These are phyloP conservation scores for Staphylotrichum tortipilum DNA, from an alignment of 495 filamentous ascomycete species.

Conservation along the genomic window DNA sequence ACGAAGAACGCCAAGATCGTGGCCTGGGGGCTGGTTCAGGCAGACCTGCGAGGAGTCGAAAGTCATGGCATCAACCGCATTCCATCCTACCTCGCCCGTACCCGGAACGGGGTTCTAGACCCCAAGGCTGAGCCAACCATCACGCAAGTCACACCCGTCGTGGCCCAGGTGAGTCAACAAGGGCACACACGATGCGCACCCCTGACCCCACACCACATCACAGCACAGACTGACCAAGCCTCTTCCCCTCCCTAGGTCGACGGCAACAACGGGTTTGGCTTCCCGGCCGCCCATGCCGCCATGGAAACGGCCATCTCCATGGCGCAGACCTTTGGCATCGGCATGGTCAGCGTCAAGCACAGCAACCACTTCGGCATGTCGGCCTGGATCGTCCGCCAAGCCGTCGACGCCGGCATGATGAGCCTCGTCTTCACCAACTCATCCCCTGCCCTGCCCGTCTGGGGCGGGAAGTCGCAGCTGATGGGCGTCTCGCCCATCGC, in stretches of 20 bases:
- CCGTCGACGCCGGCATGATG: slow-evolving; percentile 63
- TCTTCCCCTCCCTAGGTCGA: slow-evolving; percentile 37
- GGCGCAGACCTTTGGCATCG: slow-evolving; percentile 59
- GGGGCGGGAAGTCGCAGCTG: slow-evolving; percentile 57
- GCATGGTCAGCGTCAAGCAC: slow-evolving; percentile 62
- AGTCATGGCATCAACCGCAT: slow-evolving; percentile 71
- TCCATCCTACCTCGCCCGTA: slow-evolving; percentile 62
- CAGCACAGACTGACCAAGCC: background rate
- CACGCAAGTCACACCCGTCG: slow-evolving; percentile 54
- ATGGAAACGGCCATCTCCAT: slow-evolving; percentile 57
- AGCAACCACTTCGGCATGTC: slow-evolving; percentile 78
- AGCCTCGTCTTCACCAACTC: slow-evolving; percentile 73
- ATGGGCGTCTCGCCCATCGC: slow-evolving; percentile 74
- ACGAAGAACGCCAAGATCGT: slow-evolving; percentile 47
- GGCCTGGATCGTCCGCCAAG: slow-evolving; percentile 69
- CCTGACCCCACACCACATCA: too few species aligned
- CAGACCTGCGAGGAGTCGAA: slow-evolving; percentile 71
- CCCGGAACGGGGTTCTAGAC: slow-evolving; percentile 57
- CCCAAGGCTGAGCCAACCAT: slow-evolving; percentile 48
- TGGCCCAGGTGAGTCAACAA: slow-evolving; percentile 35
- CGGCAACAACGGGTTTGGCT: slow-evolving; percentile 67
- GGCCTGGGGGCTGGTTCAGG: slow-evolving; percentile 55
- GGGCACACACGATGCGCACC: background rate
- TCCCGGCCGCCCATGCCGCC: slow-evolving; percentile 53
- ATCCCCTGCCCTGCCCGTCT: slow-evolving; percentile 63